Percentiles rank a stretch among this genome's conserved stretches.
These are phyloP conservation scores for Cryptococcus hybrid DNA, from an alignment of 1,284 basidiomycete genomes.

Conservation along the genomic window DNA sequence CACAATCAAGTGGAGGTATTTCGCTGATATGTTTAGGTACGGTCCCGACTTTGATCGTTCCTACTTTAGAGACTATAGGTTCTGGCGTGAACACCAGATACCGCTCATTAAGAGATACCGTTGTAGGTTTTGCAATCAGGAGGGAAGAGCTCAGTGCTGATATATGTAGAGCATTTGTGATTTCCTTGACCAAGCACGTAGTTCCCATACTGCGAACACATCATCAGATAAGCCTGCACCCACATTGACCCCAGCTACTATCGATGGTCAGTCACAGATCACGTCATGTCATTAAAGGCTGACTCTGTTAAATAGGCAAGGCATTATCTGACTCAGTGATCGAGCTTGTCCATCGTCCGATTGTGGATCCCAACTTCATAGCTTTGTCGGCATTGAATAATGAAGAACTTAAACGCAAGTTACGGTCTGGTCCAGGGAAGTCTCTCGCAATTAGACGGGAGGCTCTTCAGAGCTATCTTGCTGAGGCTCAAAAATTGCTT, in stretches of 20 bases:
- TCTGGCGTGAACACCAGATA: conserved; percentile 74
- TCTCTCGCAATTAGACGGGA: conserved; percentile 56
- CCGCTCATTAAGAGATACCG: conserved; percentile 72
- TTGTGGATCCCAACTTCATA: conserved; percentile 54
- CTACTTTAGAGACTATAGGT: conserved; percentile 67
- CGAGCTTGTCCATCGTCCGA: conserved; percentile 60
- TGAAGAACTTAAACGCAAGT: conserved; percentile 45
- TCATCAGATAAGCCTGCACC: conserved; percentile 64
- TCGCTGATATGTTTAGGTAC: conserved; percentile 56
- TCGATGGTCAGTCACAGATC: conserved; percentile 57
- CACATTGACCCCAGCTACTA: conserved; percentile 72
- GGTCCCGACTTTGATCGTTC: conserved; percentile 81
- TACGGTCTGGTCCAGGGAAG: conserved; percentile 39
- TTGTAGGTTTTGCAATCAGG: conserved; percentile 53
- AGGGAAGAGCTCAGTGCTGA: no score
- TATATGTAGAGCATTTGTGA: conserved; percentile 64
- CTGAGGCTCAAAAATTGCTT: conserved; percentile 51
- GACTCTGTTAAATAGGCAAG: conserved; percentile 29
- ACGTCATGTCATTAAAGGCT: background rate
- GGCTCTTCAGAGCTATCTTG: conserved; percentile 60
- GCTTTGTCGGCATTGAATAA: conserved; percentile 40
- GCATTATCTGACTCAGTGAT: conserved; percentile 62
- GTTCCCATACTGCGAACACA: conserved; percentile 63
- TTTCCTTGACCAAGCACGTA: conserved; percentile 78
- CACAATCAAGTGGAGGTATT: no score